Evolutionary conservation across 2,329 filamentous ascomycete genomes (phyloP).

Genomic region (Torrubiellomyces zombiae): DNA sequence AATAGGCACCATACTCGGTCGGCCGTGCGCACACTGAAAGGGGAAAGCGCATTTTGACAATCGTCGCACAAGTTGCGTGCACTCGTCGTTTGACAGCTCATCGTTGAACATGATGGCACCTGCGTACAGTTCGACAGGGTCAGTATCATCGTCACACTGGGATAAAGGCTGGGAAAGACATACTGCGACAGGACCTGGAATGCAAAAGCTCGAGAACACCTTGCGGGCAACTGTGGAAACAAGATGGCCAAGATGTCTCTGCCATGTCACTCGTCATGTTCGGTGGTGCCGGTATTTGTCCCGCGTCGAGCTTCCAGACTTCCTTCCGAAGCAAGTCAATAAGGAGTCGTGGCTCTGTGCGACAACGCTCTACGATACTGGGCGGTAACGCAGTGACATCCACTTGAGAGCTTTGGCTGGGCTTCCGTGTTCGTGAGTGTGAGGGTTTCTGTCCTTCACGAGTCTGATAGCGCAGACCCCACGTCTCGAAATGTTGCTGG

Average conservation of each 20-base stretch:
- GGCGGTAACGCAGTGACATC: slow-evolving; percentile 45
- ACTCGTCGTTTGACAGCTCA: slow-evolving; percentile 38
- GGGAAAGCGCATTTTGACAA: slow-evolving; percentile 53
- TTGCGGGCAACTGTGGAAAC: slow-evolving; percentile 53
- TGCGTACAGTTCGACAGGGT: slow-evolving; percentile 8
- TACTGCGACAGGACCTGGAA: slow-evolving; percentile 58
- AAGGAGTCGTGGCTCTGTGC: slow-evolving; percentile 51
- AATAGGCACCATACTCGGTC: slow-evolving; percentile 49
- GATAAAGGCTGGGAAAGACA: slow-evolving; percentile 5
- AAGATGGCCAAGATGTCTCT: slow-evolving; percentile 41
- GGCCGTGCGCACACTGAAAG: slow-evolving; percentile 71
- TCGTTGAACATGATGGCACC: slow-evolving; percentile 79
- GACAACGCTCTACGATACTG: slow-evolving; percentile 61
- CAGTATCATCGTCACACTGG: neutral
- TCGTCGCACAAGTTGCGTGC: slow-evolving; percentile 34
- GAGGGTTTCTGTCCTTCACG: too few relatives aligned
- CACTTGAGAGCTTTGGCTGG: slow-evolving; percentile 16
- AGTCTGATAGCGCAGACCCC: slow-evolving; percentile 58
- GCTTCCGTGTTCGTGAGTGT: neutral
- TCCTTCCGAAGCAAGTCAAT: slow-evolving; percentile 61
- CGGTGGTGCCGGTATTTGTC: slow-evolving; percentile 7
- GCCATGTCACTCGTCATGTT: slow-evolving; percentile 3
- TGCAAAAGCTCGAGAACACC: slow-evolving; percentile 63
- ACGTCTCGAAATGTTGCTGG: slow-evolving; percentile 42
- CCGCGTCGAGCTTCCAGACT: slow-evolving; percentile 47